Conservation (phyloP, 2,329 filamentous ascomycete species). For the Stachybotrys chartarum region DNA sequence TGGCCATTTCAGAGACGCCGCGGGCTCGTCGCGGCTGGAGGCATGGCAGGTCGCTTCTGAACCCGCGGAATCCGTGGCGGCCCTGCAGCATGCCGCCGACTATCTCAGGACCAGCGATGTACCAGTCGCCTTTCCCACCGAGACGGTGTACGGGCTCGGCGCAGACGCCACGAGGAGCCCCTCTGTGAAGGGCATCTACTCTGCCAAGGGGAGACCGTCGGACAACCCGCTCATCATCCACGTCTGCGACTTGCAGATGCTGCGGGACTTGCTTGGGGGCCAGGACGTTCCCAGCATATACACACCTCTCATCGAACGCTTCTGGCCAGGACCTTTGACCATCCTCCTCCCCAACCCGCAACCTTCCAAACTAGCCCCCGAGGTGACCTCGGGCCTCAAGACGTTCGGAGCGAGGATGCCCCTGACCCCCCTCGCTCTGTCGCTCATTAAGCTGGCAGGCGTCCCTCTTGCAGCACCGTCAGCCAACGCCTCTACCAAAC, state of each 20-base stretch:
- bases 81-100: conserved; percentile 57
- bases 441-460: conserved; percentile 73
- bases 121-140: conserved; percentile 92
- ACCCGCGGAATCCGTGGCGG: conserved; percentile 21
- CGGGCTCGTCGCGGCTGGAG: conserved; percentile 25
- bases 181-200: conserved; percentile 87
- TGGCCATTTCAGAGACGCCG: conserved; percentile 23
- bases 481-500: conserved; percentile 89
- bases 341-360: conserved; percentile 74
- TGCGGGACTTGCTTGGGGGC: conserved; percentile 52
- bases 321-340: conserved; percentile 94
- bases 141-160: conserved; percentile 96
- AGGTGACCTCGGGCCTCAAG: conserved; percentile 77
- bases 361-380: conserved; percentile 68
- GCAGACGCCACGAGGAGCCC: conserved; percentile 83
- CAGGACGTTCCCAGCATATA: conserved; percentile 66
- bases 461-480: conserved; percentile 84
- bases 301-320: conserved; percentile 65
- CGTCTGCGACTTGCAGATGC: conserved; percentile 71
- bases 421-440: conserved; percentile 72
- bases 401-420: conserved; percentile 93
- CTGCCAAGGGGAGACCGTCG: conserved; percentile 79
- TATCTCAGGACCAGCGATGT: conserved; percentile 58
- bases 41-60: conserved; percentile 32
- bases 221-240: conserved; percentile 97